Conservation (phyloP, 306 rosid species). For the Cicer bijugum region DNA sequence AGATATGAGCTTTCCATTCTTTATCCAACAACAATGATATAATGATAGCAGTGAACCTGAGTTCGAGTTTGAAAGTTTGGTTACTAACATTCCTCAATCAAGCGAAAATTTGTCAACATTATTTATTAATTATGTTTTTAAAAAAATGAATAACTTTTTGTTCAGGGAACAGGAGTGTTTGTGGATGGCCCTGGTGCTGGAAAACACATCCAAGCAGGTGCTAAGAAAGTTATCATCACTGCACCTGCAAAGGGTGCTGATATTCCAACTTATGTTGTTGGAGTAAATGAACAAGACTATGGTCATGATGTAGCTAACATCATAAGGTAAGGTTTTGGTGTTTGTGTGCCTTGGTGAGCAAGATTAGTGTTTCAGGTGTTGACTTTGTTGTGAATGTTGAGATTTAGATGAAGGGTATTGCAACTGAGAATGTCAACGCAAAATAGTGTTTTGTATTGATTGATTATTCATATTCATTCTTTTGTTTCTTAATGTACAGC, state of each 20-base stretch:
- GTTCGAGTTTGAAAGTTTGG: too few relatives aligned
- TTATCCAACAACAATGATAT: too few relatives aligned
- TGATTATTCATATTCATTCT: conserved; percentile 15
- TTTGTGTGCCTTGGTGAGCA: background rate
- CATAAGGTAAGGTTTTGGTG: conserved; percentile 60
- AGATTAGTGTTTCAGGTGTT: background rate
- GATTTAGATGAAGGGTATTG: background rate
- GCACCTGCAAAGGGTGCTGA: conserved; percentile 99
- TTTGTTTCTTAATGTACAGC: conserved; percentile 54
- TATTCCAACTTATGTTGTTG: conserved; percentile 91
- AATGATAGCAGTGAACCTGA: too few relatives aligned
- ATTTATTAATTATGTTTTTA: background rate
- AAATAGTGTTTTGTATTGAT: background rate
- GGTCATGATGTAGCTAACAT: conserved; percentile 70
- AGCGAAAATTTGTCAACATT: background rate
- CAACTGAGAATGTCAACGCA: background rate
- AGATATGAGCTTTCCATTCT: too few relatives aligned
- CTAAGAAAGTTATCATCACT: conserved; percentile 95
- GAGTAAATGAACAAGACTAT: conserved; percentile 88
- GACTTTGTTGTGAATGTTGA: conserved; percentile 6
- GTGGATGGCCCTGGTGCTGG: conserved; percentile 99
- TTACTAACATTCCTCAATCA: too few relatives aligned
- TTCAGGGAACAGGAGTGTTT: conserved; percentile 98
- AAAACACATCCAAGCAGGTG: conserved; percentile 98
- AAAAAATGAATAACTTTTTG: conserved; percentile 20